These are phyloP conservation scores for Trichoderma cornu-damae DNA, from an alignment of 2,329 filamentous ascomycete species.

Conservation along the genomic window DNA sequence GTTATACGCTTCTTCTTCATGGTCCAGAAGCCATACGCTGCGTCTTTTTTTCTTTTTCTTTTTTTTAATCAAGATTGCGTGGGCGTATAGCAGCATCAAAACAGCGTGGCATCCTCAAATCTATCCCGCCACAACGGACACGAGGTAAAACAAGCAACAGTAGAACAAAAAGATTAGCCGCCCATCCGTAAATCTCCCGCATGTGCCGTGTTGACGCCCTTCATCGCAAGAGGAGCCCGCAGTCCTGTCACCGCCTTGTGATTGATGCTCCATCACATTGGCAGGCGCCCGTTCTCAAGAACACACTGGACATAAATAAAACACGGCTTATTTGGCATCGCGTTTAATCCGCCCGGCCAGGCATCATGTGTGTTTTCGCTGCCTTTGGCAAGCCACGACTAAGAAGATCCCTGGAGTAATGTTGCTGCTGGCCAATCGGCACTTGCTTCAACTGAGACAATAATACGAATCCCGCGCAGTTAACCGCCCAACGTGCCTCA, in stretches of 20 bases:
- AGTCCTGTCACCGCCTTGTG: background rate
- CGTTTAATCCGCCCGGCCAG: background rate
- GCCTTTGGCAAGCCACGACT: too few species aligned
- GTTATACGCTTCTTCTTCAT: too few species aligned
- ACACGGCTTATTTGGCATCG: background rate
- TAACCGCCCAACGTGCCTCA: too few species aligned
- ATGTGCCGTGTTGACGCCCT: background rate
- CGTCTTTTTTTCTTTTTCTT: background rate
- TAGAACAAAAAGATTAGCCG: background rate
- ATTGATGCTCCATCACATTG: background rate
- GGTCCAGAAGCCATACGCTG: background rate
- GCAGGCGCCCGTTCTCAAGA: background rate
- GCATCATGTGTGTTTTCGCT: background rate
- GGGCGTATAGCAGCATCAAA: too few species aligned
- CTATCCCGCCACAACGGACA: constrained; percentile 3
- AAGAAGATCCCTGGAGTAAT: too few species aligned
- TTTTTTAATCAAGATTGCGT: background rate
- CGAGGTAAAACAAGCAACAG: background rate
- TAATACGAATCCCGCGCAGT: too few species aligned
- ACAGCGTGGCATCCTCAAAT: too few species aligned
- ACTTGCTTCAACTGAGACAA: too few species aligned
- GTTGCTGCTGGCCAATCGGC: too few species aligned
- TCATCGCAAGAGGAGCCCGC: background rate
- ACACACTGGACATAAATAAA: background rate
- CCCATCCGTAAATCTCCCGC: background rate